phyloP scores from a whole-genome alignment of 164 flowering plant species.

The Piper betle region DNA sequence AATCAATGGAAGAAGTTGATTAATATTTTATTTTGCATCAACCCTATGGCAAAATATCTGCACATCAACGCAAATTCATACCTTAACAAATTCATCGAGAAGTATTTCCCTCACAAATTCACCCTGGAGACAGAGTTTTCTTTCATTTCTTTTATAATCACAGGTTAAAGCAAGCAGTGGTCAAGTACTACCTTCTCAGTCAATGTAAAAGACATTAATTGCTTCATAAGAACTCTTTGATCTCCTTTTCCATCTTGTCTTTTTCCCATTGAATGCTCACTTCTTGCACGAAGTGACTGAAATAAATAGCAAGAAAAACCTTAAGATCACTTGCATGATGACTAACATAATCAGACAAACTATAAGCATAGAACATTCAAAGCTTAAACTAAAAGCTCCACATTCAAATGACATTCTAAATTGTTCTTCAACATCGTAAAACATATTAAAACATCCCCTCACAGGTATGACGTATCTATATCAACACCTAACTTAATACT shows the following conservation, averaged over 20 bases:
- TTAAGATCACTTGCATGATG: neutral
- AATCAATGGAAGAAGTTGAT: too few relatives aligned
- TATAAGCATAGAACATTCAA: too few relatives aligned
- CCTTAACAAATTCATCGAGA: constrained; percentile 86
- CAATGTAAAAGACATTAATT: constrained; percentile 61
- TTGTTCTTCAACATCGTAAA: too few relatives aligned
- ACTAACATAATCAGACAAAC: neutral
- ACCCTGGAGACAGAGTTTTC: constrained; percentile 37
- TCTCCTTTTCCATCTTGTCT: constrained; percentile 22
- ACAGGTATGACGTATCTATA: too few relatives aligned
- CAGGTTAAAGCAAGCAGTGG: neutral
- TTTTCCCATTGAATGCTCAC: constrained; percentile 29
- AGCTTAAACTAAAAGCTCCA: too few relatives aligned
- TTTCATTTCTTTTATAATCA: neutral
- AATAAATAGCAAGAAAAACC: constrained; percentile 4
- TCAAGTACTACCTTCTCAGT: constrained; percentile 51
- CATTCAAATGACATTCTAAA: too few relatives aligned
- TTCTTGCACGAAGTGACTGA: constrained; percentile 75
- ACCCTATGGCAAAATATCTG: too few relatives aligned
- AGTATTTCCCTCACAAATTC: constrained; percentile 79
- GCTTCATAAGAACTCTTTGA: constrained; percentile 36
- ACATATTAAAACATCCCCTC: too few relatives aligned
- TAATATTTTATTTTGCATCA: too few relatives aligned
- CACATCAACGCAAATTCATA: constrained; percentile 6
- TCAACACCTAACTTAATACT: too few relatives aligned